Base-by-base conservation (phyloP, 1,284 basidiomycete genomes). In the Cutaneotrichosporon spelunceum region DNA sequence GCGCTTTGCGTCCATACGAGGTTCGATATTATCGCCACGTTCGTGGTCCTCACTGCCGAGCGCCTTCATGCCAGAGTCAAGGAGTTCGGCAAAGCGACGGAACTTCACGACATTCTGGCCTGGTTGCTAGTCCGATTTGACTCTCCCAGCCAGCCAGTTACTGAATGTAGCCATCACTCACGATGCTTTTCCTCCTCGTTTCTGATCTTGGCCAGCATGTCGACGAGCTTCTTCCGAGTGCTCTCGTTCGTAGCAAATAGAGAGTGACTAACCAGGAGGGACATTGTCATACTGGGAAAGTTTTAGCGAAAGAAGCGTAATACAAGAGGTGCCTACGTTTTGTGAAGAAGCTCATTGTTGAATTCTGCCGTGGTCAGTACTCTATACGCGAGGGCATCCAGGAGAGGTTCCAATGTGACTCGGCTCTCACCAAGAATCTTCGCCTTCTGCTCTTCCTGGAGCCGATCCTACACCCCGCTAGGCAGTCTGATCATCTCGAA, bases 131-230 rank as follows among this genome's bases (percentile, higher is more conserved):
- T 33, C 60, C 49, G 23, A 24, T 42, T 55, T 39, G 53, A 8
- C 11, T 27, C 16, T 16, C 5, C 39, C 14, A 34, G 30, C 13
- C n/a, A n/a, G n/a, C n/a, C n/a, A n/a, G n/a, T n/a, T n/a, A n/a
- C n/a, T n/a, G n/a, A n/a, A n/a, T n/a, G n/a, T n/a, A n/a, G n/a
- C 30, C 30, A 33, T 9, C 19, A 65, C 70, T 55, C 49, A 75
- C 73, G 60, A 23, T 76, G 74, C 48, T 63, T 64, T 6, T 16
- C 29, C 44, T 74, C 70, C 55, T 74, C 66, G 13, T 14, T 64
- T 27, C 64, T 59, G 55, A 76, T 71, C 8, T 30, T 49, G 11
- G 42, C 21, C 1, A 71, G 61, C 13, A 69, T 70, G 1, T 59
- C 50, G n/a, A 65, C 53, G 19, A 76, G 67, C 9, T 64, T 53